A percentile compares a stretch with the other conserved stretches of the same genome.
Conservation (phyloP, 2,329 filamentous ascomycete species). For the Arthrinium puccinioides region DNA sequence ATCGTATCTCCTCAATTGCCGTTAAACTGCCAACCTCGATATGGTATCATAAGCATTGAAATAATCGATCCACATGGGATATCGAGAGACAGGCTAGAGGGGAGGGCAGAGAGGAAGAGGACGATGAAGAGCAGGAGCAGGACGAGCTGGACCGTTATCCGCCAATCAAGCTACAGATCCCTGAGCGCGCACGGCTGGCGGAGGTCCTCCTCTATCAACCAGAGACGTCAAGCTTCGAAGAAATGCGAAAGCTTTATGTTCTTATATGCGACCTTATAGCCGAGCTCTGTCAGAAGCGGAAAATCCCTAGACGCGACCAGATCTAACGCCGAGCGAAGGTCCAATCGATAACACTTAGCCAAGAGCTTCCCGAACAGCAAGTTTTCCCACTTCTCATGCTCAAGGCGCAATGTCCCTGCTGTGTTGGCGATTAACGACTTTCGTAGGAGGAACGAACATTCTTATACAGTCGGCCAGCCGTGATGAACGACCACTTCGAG, state of each 20-base stretch:
- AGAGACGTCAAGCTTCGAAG: constrained; percentile 5
- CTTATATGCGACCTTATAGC: constrained; percentile 7
- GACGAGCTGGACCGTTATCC: constrained; percentile 7
- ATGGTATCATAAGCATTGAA: too few relatives aligned
- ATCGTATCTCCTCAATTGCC: too few relatives aligned
- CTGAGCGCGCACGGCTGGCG: constrained; percentile 10
- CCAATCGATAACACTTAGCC: not conserved
- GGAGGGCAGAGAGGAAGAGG: constrained; percentile 9
- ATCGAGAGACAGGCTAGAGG: constrained; percentile 18
- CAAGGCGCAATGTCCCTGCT: constrained; percentile 10
- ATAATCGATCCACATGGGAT: constrained; percentile 17
- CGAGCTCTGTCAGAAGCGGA: constrained; percentile 6
- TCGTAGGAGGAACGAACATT: constrained; percentile 9
- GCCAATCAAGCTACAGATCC: too few relatives aligned
- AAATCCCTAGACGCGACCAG: constrained; percentile 5
- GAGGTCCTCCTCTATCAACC: constrained; percentile 9
- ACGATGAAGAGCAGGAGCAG: constrained; percentile 9
- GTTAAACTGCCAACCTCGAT: too few relatives aligned
- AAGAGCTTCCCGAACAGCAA: constrained; percentile 6
- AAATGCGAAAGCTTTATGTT: constrained; percentile 7
- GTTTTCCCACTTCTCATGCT: constrained; percentile 12
- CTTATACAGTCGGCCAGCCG: constrained; percentile 6
- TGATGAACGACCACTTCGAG: constrained; percentile 17
- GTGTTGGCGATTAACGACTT: constrained; percentile 9
- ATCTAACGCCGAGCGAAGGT: constrained; percentile 1